Percentiles rank a stretch among this genome's conserved stretches.
Conservation (phyloP, 805 yeast species). For the Jamesozyma spencerorum region DNA sequence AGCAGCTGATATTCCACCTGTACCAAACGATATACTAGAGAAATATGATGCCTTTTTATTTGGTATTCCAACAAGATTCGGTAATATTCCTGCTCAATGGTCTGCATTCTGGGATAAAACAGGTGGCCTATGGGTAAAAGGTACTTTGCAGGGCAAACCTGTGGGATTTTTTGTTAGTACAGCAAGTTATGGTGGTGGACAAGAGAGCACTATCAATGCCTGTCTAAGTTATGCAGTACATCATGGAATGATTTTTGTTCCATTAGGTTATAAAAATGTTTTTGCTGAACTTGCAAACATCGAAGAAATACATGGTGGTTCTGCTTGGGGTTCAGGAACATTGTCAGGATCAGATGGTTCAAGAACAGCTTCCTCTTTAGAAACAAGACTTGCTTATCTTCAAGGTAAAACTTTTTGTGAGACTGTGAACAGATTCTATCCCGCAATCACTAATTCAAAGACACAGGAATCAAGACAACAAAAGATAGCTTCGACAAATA, state of each 20-base stretch:
- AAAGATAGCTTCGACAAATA: neutral
- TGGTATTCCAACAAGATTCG: slow-evolving; percentile 76
- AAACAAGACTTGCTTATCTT: slow-evolving; percentile 49
- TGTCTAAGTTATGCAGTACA: slow-evolving; percentile 54
- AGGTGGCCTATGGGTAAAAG: slow-evolving; percentile 67
- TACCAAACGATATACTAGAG: slow-evolving; percentile 45
- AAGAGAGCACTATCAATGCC: slow-evolving; percentile 58
- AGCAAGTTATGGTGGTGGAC: slow-evolving; percentile 71
- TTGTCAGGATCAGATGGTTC: slow-evolving; percentile 70
- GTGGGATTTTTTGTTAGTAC: slow-evolving; percentile 67
- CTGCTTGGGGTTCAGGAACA: slow-evolving; percentile 85
- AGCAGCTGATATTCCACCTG: slow-evolving; percentile 44
- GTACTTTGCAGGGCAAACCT: slow-evolving; percentile 61
- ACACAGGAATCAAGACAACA: neutral
- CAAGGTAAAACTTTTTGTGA: slow-evolving; percentile 64
- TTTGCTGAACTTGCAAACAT: slow-evolving; percentile 48
- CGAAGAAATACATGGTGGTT: slow-evolving; percentile 68
- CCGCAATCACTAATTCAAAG: neutral
- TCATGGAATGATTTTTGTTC: slow-evolving; percentile 70
- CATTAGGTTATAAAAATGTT: slow-evolving; percentile 59
- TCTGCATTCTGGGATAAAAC: slow-evolving; percentile 68
- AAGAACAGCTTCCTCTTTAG: slow-evolving; percentile 55
- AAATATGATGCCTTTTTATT: slow-evolving; percentile 66
- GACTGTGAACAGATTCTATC: slow-evolving; percentile 31
- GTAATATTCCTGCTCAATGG: slow-evolving; percentile 69